Evolutionary conservation across 208 protist species (phyloP).

Genomic region (Wallacemonas sp.): DNA sequence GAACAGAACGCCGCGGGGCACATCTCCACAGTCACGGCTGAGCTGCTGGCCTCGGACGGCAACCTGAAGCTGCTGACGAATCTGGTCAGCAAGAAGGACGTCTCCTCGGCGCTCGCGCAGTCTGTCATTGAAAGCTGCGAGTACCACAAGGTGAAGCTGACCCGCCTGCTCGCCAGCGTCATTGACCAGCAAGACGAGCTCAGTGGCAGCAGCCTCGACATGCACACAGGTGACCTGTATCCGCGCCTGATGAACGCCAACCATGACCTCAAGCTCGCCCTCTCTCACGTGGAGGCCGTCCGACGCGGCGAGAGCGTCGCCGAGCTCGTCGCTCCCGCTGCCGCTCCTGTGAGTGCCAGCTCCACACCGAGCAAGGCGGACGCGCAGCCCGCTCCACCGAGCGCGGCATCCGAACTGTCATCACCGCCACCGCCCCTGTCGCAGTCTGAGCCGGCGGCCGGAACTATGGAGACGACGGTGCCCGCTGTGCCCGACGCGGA

Average conservation of each 20-base stretch:
- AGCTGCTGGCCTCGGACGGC: conserved; percentile 46
- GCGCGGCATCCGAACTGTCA: no score
- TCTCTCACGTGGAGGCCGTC: conserved; percentile 34
- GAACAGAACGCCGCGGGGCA: conserved; percentile 15
- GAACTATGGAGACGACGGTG: no score
- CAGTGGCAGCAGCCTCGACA: conserved; percentile 36
- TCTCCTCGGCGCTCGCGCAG: conserved; percentile 40
- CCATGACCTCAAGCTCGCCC: conserved; percentile 19
- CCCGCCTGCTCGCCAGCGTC: conserved; percentile 39
- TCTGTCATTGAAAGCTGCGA: conserved; percentile 73
- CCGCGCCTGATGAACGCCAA: conserved; percentile 1
- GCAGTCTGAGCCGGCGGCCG: no score
- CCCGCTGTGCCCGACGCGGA: no score
- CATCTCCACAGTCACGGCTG: conserved; percentile 22
- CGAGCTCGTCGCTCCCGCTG: conserved; percentile 22
- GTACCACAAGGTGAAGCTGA: conserved; percentile 72
- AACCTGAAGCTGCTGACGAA: conserved; percentile 66
- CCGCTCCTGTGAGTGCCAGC: conserved; percentile 20
- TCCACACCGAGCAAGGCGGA: no score
- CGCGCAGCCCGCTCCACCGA: no score
- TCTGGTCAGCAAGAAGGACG: conserved; percentile 49
- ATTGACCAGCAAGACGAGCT: conserved; percentile 33
- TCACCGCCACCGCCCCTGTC: no score
- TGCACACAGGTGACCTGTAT: conserved; percentile 12
- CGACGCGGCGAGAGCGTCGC: conserved; percentile 26